Evolutionary conservation across 2,329 filamentous ascomycete species (phyloP).

Genomic region (Penicillium paneum): DNA sequence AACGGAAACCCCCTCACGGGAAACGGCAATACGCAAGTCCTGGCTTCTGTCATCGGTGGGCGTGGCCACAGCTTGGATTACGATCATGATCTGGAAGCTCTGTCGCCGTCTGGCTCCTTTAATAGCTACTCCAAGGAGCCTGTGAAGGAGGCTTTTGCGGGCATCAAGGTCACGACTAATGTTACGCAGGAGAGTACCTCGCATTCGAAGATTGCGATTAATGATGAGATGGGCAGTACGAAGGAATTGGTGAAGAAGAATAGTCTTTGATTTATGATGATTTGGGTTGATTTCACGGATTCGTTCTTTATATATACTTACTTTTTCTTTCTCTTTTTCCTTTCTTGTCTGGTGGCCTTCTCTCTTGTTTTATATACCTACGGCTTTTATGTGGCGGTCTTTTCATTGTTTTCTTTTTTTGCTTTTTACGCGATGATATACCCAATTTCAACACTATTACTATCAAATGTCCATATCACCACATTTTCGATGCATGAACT

Average conservation of each 20-base stretch:
- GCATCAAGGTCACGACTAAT: slow-evolving; percentile 32
- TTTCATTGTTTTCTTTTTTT: neutral
- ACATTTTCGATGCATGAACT: neutral
- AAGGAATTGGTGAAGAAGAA: slow-evolving; percentile 21
- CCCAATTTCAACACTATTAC: neutral
- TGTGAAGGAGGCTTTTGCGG: slow-evolving; percentile 6
- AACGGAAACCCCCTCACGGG: slow-evolving; percentile 15
- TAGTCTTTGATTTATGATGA: slow-evolving; percentile 11
- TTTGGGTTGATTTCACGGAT: neutral
- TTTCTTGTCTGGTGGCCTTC: neutral
- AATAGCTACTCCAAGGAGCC: slow-evolving; percentile 2
- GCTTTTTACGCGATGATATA: slow-evolving; percentile 1
- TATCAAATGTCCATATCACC: neutral
- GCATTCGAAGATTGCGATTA: neutral
- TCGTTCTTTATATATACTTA: neutral
- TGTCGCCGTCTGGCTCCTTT: slow-evolving; percentile 9
- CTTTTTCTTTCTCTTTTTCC: neutral
- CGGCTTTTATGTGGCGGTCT: neutral
- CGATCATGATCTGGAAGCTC: slow-evolving; percentile 18
- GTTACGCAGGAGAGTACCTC: slow-evolving; percentile 23
- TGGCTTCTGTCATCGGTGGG: slow-evolving; percentile 23
- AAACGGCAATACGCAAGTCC: slow-evolving; percentile 15
- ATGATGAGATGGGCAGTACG: slow-evolving; percentile 25
- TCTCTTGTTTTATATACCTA: neutral
- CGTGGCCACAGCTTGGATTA: slow-evolving; percentile 8